phyloP scores from a whole-genome alignment of 2,329 filamentous ascomycete genomes.

The Cryoendolithus antarcticus region DNA sequence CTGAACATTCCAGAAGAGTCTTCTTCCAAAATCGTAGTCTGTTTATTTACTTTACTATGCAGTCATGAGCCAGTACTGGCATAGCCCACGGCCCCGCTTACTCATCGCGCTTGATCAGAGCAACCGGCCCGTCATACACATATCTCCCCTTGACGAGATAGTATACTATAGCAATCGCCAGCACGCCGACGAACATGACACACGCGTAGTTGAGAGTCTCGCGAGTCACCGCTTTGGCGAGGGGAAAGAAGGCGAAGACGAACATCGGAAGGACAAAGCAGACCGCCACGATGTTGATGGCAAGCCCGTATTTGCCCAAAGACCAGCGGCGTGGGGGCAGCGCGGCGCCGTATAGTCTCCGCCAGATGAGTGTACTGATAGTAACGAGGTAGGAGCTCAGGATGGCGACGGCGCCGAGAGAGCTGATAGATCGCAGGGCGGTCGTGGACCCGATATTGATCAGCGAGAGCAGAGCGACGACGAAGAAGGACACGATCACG shows the following conservation, averaged over 20 bases:
- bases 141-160: conserved; percentile 25
- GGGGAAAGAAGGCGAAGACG: conserved; percentile 42
- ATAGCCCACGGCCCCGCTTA: no score
- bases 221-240: conserved; percentile 8
- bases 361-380: conserved; percentile 11
- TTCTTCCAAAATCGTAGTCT: no score
- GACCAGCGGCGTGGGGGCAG: conserved; percentile 11
- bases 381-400: conserved; percentile 11
- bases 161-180: conserved; percentile 12
- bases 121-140: conserved; percentile 19
- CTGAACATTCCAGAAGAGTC: no score
- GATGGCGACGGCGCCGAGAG: conserved; percentile 10
- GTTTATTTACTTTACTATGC: no score
- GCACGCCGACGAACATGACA: conserved; percentile 14
- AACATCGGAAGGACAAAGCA: conserved; percentile 34
- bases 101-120: conserved; percentile 15
- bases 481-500: conserved; percentile 13
- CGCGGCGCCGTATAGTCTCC: conserved; percentile 7
- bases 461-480: conserved; percentile 18
- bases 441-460: conserved; percentile 28
- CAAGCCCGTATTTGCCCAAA: conserved; percentile 13
- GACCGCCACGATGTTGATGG: conserved; percentile 22
- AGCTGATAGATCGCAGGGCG: conserved; percentile 26
- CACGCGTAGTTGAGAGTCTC: conserved; percentile 25
- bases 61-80: no score